These are phyloP conservation scores for Kuraishia molischiana DNA, from an alignment of 805 yeast species.

Conservation along the genomic window DNA sequence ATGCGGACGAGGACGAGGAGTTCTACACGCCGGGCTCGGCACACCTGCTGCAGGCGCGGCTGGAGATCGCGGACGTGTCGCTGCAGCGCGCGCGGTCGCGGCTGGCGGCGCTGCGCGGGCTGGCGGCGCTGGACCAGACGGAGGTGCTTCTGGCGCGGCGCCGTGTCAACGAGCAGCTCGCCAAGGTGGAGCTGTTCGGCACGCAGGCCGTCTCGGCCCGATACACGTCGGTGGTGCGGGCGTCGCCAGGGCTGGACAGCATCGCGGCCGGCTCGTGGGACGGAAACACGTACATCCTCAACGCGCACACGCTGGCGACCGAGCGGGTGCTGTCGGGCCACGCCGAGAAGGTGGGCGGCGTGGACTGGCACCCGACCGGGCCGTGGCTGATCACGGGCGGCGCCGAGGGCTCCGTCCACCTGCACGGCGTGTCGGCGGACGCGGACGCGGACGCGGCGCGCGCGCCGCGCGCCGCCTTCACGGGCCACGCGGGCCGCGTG, in stretches of 20 bases:
- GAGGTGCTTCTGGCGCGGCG: conserved; percentile 39
- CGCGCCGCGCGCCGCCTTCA: conserved; percentile 5
- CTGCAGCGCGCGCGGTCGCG: conserved; percentile 34
- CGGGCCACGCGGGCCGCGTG: conserved; percentile 49
- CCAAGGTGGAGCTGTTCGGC: conserved; percentile 38
- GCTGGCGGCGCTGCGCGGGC: conserved; percentile 21
- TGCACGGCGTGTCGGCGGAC: conserved; percentile 13
- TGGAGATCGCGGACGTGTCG: conserved; percentile 41
- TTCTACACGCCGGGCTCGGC: conserved; percentile 74
- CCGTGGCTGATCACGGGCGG: conserved; percentile 31
- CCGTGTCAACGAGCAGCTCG: conserved; percentile 21
- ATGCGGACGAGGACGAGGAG: conserved; percentile 58
- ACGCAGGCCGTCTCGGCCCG: conserved; percentile 64
- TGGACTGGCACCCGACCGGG: conserved; percentile 48
- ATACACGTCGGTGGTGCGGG: conserved; percentile 52
- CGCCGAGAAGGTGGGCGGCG: conserved; percentile 57
- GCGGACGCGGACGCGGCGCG: not conserved
- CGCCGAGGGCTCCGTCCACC: conserved; percentile 28
- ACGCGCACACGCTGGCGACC: conserved; percentile 25
- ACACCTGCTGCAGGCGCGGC: conserved; percentile 42
- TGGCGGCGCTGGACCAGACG: conserved; percentile 13
- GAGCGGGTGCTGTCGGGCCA: conserved; percentile 30
- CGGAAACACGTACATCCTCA: conserved; percentile 52
- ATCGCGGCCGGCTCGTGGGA: conserved; percentile 80
- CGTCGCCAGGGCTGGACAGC: conserved; percentile 24